Base-by-base conservation (phyloP, 257 asterid species). In the Agastache rugosa region DNA sequence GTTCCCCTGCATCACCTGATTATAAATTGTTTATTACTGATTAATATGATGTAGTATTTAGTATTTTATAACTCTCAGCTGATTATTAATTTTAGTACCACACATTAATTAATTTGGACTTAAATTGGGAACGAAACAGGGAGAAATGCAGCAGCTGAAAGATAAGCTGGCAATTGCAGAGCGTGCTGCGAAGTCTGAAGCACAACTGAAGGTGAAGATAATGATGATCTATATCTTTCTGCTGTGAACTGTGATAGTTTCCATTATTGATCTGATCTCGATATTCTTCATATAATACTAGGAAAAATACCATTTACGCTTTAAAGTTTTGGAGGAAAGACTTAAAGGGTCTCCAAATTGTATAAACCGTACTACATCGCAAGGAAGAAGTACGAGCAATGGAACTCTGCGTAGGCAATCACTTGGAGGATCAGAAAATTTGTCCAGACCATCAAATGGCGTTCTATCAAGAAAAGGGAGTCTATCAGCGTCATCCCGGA, bases 291-390 rank as follows among this genome's bases (percentile, higher is more conserved):
- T 41, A 50, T 53, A 39, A 77, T 78, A n/a, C 74, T 72, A 93
- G 98, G 98, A 91, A 29, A 93, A 93, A 73, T 93, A 85, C 85
- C 93, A 79, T 34, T 69, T 93, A 39, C 93, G 98, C 41, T 86
- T 91, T 77, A 93, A 90, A 87, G 96, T 93, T 75, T 83, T 93
- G 82, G 97, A 93, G 84, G 97, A 87, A 84, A 92, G 85, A 76
- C 86, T 85, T 51, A 90, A 83, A 85, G 77, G 83, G 72, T 68
- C 81, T 72, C 80, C 91, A 55, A 88, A 79, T 77, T 41, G 88
- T 51, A 17, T 84, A 39, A 58, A 77, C 47, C 87, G 85, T 74
- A 50, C 80, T 69, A 20, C 83, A 54, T 74, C 92, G 75, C 87
- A 69, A 63, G 85, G 82, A 75, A 84, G 85, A 81, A 84, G 85